Conservation (phyloP, 352 stramenopile genomes). For the Phytophthora idaei region DNA sequence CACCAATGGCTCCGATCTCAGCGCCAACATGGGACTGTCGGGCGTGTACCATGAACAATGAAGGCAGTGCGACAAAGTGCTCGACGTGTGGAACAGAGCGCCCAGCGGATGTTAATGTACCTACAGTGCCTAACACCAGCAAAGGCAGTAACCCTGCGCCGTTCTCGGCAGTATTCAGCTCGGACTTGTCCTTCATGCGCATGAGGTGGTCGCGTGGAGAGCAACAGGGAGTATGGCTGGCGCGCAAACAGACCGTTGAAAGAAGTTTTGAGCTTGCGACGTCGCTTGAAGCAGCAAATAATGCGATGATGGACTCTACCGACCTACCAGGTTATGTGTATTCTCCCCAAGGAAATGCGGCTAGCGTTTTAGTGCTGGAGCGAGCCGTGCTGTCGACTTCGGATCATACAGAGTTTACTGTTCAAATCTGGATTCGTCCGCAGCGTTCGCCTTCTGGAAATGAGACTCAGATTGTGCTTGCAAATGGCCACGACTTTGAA, state of each 20-base stretch:
- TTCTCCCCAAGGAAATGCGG: constrained; percentile 55
- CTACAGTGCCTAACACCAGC: constrained; percentile 29
- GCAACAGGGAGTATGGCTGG: constrained; percentile 83
- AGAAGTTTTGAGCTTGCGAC: constrained; percentile 45
- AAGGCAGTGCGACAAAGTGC: constrained; percentile 61
- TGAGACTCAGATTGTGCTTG: constrained; percentile 56
- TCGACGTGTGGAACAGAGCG: constrained; percentile 73
- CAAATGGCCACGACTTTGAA: constrained; percentile 67
- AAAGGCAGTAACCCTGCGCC: constrained; percentile 80
- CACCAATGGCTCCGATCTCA: constrained; percentile 29
- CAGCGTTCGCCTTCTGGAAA: constrained; percentile 23
- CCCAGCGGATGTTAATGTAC: constrained; percentile 43
- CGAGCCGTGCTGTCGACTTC: constrained; percentile 59
- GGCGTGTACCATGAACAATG: constrained; percentile 83
- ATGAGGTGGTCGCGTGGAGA: constrained; percentile 84
- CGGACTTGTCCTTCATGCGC: constrained; percentile 73
- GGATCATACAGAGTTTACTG: constrained; percentile 56
- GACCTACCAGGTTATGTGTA: constrained; percentile 56
- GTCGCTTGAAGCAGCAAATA: constrained; percentile 37
- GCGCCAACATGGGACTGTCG: constrained; percentile 65
- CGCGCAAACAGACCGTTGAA: constrained; percentile 43
- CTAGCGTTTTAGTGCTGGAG: constrained; percentile 66
- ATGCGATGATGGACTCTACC: constrained; percentile 66
- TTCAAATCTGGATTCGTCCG: constrained; percentile 75
- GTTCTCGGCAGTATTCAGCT: constrained; percentile 65